These are phyloP conservation scores for Amylocarpus encephaloides DNA, from an alignment of 2,329 filamentous ascomycete genomes.

Conservation along the genomic window DNA sequence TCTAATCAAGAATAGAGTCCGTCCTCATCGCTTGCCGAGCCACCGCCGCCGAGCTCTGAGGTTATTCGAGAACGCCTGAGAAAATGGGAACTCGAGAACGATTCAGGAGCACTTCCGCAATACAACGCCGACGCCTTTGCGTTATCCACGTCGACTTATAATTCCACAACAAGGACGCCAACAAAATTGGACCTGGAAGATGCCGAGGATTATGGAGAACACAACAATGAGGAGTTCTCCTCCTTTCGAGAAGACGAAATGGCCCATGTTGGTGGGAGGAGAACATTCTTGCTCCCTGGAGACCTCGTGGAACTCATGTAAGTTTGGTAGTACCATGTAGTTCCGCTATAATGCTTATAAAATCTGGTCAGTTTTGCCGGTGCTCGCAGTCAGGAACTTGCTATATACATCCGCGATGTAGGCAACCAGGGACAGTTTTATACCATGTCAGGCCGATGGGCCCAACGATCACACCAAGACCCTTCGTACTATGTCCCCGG, in stretches of 20 bases:
- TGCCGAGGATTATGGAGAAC: slow-evolving; percentile 16
- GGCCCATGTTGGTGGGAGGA: slow-evolving; percentile 36
- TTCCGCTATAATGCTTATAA: slow-evolving; percentile 5
- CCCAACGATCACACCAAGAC: slow-evolving; percentile 30
- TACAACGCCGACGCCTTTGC: neutral
- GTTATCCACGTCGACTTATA: neutral
- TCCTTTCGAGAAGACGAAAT: slow-evolving; percentile 41
- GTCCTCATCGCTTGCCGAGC: neutral
- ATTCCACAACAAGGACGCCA: neutral
- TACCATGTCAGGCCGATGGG: slow-evolving; percentile 44
- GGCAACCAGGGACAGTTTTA: slow-evolving; percentile 40
- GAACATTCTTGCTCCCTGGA: slow-evolving; percentile 29
- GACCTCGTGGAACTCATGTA: slow-evolving; percentile 32
- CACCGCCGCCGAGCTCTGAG: neutral
- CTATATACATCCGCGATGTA: slow-evolving; percentile 41
- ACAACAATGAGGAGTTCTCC: slow-evolving; percentile 24
- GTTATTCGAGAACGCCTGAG: slow-evolving; percentile 33
- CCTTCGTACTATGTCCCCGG: slow-evolving; percentile 40
- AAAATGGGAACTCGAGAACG: slow-evolving; percentile 39
- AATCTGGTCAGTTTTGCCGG: slow-evolving; percentile 15
- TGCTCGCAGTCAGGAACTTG: slow-evolving; percentile 33
- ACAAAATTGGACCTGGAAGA: slow-evolving; percentile 11
- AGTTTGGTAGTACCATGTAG: slow-evolving; percentile 2
- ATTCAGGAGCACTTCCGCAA: neutral
- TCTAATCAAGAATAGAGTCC: too few species aligned